Base-by-base conservation (phyloP, 108 stramenopile species). In the Cyclotella distinguenda region DNA sequence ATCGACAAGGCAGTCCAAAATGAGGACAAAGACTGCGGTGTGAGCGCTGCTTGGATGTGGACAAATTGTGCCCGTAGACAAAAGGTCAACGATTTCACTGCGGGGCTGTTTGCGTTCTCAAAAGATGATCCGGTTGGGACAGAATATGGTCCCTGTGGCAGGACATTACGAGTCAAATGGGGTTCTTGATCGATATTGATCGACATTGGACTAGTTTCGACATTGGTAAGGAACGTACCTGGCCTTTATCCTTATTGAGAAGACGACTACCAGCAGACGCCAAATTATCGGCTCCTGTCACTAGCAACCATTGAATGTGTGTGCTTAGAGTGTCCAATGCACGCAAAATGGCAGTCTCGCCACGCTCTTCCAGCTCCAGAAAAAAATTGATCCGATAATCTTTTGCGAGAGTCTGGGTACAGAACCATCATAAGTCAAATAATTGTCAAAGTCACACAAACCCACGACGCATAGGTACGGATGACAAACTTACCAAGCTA, bases 1-100 rank as follows among this genome's bases (percentile, higher is more conserved):
- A 85, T 89, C 6, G 91, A 92, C n/a, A 92, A 65, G 6, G 88
- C 91, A 49, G 91, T 86, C 91, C 91, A 92, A 56, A 92, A 89
- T 27, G 84, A 83, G 26, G 86, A 84, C 1, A 92, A 68, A 21
- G 88, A 87, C 58, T 86, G 69, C 9, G 88, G 77, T 6, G 91
- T 89, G 40, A 92, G 65, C 0, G 91, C 91, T 34, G 88, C 84
- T 64, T 92, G 91, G 30, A 87, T 84, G 49, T 87, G 83, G 6
- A 89, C 88, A 68, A 92, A 89, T 45, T 92, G 91, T 4, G 85
- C 81, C 27, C 87, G 71, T 7, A 92, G 73, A 59, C 91, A 92
- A 64, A 83, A 92, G 15, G 82, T 83, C 22, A 92, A 66, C 33
- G 91, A 89, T 60, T 92, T 87, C 55, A 92, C 86, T 19, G 91